A percentile compares a stretch with the other conserved stretches of the same genome.
These are phyloP conservation scores for Chloranthus sessilifolius DNA, from an alignment of 164 flowering plant genomes.

Conservation along the genomic window DNA sequence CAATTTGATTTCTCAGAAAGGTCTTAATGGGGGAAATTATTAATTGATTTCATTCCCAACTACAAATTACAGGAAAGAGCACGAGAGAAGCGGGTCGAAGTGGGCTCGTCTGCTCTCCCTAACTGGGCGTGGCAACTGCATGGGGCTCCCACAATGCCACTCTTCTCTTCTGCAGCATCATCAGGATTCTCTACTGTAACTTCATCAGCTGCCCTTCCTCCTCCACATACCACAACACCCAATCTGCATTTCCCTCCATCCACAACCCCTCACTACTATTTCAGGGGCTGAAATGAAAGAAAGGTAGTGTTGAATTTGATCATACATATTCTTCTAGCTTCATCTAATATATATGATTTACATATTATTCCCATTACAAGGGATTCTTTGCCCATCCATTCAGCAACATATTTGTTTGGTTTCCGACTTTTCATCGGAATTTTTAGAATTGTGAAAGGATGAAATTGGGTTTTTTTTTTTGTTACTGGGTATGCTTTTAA, in stretches of 20 bases:
- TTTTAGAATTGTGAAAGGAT: no score
- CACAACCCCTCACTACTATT: constrained; percentile 25
- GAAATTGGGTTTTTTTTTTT: no score
- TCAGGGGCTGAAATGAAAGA: constrained; percentile 13
- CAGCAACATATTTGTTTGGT: no score
- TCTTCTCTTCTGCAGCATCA: constrained; percentile 79
- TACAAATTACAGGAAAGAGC: constrained; percentile 30
- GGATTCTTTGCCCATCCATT: no score
- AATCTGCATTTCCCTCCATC: constrained; percentile 16
- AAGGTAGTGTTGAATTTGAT: not conserved
- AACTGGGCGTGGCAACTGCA: constrained; percentile 47
- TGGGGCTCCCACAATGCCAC: constrained; percentile 24
- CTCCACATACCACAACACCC: constrained; percentile 18
- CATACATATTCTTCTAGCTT: no score
- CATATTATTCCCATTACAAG: no score
- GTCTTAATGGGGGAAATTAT: no score
- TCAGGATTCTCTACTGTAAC: constrained; percentile 76
- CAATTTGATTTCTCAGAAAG: no score
- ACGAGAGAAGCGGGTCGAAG: constrained; percentile 21
- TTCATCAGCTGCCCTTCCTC: constrained; percentile 32
- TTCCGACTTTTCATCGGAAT: no score
- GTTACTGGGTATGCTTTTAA: no score
- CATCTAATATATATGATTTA: no score
- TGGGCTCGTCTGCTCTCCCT: constrained; percentile 18
- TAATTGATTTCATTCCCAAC: no score